phyloP scores from a whole-genome alignment of 208 protist genomes.

The Spongospora subterranea region DNA sequence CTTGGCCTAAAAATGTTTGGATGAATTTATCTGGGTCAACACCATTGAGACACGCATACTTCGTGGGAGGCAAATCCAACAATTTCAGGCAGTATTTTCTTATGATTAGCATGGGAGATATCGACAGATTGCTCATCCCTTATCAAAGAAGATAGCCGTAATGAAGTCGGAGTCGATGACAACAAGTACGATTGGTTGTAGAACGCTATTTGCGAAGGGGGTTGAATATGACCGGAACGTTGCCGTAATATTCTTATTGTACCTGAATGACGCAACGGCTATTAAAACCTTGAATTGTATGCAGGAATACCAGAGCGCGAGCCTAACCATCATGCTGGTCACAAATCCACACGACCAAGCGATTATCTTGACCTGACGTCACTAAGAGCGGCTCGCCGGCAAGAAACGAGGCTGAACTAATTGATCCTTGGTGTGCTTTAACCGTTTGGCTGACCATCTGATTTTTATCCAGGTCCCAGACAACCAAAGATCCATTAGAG shows the following conservation, averaged over 20 bases:
- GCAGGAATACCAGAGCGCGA: neutral
- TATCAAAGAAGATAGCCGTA: neutral
- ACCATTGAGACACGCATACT: too few species aligned
- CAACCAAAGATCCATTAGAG: constrained; percentile 1
- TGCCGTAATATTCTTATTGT: neutral
- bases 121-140: neutral
- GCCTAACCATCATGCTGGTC: neutral
- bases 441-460: neutral
- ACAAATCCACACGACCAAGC: constrained; percentile 43
- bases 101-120: neutral
- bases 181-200: neutral
- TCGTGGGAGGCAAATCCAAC: constrained; percentile 23
- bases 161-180: neutral
- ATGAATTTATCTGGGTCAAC: too few species aligned
- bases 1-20: neutral
- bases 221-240: neutral
- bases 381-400: neutral
- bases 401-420: neutral
- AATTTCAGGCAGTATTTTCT: constrained; percentile 5
- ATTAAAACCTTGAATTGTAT: neutral
- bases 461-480: constrained; percentile 4
- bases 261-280: neutral
- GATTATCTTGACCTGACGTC: constrained; percentile 4
- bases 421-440: neutral
- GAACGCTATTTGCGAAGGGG: constrained; percentile 7